Percentiles rank a stretch among this genome's conserved stretches.
Conservation (phyloP, 306 rosid genomes). For the Rosa persica region DNA sequence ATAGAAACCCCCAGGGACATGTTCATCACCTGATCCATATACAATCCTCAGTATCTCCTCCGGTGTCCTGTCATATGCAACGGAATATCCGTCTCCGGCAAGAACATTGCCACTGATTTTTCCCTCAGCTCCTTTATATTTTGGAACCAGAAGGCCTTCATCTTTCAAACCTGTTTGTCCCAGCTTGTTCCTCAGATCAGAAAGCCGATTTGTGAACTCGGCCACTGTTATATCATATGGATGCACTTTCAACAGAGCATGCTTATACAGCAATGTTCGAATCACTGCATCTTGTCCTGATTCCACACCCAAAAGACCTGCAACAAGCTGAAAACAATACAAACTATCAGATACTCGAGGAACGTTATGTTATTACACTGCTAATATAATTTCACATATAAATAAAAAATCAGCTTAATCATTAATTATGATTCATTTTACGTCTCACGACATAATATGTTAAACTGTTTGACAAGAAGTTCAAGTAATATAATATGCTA, state of each 20-base stretch:
- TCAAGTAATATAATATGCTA: not conserved
- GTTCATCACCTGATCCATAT: slow-evolving; percentile 58
- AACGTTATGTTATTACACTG: not conserved
- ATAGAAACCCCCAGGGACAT: slow-evolving; percentile 67
- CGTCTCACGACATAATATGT: not conserved
- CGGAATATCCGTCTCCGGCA: slow-evolving; percentile 46
- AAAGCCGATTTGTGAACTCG: slow-evolving; percentile 62
- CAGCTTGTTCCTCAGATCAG: slow-evolving; percentile 51
- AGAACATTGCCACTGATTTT: slow-evolving; percentile 50
- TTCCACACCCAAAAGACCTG: slow-evolving; percentile 73
- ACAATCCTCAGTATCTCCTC: slow-evolving; percentile 69
- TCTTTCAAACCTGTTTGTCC: slow-evolving; percentile 63
- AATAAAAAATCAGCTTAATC: not conserved
- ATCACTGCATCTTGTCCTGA: slow-evolving; percentile 84
- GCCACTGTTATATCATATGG: slow-evolving; percentile 59
- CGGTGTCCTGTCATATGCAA: slow-evolving; percentile 58
- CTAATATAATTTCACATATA: not conserved
- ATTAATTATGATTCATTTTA: not conserved
- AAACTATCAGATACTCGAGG: not conserved
- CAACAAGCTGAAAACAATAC: slow-evolving; percentile 49
- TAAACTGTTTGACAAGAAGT: not conserved
- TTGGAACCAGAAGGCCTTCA: slow-evolving; percentile 65
- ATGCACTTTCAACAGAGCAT: not conserved
- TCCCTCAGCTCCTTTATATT: slow-evolving; percentile 44
- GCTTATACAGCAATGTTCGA: slow-evolving; percentile 51